Conservation (phyloP, 169 alveolate species). For the Eimeria falciformis region DNA sequence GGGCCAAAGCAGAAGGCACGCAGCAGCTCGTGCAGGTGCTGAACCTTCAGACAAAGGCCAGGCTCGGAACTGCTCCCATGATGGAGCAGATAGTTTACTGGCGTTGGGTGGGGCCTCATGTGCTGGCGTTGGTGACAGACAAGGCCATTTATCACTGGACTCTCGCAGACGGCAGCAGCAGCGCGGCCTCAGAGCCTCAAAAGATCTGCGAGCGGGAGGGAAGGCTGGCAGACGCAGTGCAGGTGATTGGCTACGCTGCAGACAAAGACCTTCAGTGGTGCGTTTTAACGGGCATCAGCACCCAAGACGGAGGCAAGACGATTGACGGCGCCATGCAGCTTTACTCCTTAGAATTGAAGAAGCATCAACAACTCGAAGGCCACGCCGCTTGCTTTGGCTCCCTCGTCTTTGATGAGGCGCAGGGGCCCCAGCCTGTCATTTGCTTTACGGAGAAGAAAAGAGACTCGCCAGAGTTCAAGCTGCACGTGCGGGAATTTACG, state of each 20-base stretch:
- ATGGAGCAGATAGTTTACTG: conserved; percentile 93
- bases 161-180: conserved; percentile 81
- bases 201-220: conserved; percentile 93
- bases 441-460: conserved; percentile 80
- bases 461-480: conserved; percentile 60
- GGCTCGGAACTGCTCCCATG: conserved; percentile 92
- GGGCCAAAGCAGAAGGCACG: conserved; percentile 87
- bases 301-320: conserved; percentile 90
- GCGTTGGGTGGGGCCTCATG: conserved; percentile 94
- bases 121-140: conserved; percentile 94
- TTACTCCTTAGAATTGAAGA: conserved; percentile 86
- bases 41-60: conserved; percentile 93
- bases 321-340: conserved; percentile 95
- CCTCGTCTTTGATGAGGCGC: conserved; percentile 88
- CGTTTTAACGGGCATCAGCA: conserved; percentile 94
- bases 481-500: conserved; percentile 77
- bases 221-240: conserved; percentile 90
- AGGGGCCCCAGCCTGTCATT: conserved; percentile 82
- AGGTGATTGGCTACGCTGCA: conserved; percentile 86
- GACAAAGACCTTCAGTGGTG: conserved; percentile 93
- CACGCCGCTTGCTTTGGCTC: conserved; percentile 95
- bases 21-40: conserved; percentile 91
- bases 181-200: conserved; percentile 82
- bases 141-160: conserved; percentile 93
- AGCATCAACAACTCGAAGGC: conserved; percentile 95